Conservation (phyloP, 768 basidiomycete genomes). For the Pulveroboletus ravenelii region DNA sequence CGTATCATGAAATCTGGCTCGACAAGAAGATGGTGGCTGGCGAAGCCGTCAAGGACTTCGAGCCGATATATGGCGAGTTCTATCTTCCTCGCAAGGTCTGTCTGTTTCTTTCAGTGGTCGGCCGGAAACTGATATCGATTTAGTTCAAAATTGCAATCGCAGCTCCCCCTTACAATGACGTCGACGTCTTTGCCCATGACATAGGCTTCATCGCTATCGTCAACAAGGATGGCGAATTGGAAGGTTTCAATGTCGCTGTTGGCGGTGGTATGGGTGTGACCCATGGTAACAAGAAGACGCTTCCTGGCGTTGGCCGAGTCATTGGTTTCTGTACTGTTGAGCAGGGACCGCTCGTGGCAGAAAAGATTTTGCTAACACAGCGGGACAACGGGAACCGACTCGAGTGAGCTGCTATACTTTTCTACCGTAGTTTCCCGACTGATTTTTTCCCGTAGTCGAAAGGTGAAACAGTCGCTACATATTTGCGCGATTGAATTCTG, state of each 20-base stretch:
- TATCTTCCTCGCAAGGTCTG: constrained; percentile 92
- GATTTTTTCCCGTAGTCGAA: constrained; percentile 41
- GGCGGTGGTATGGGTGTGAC: constrained; percentile 99
- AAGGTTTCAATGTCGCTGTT: constrained; percentile 89
- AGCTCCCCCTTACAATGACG: constrained; percentile 93
- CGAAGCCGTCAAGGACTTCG: constrained; percentile 88
- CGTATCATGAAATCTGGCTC: constrained; percentile 99
- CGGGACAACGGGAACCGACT: constrained; percentile 92
- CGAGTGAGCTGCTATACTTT: constrained; percentile 55
- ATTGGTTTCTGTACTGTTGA: constrained; percentile 92
- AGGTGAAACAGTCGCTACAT: constrained; percentile 34
- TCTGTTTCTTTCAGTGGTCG: constrained; percentile 1
- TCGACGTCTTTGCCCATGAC: constrained; percentile 94
- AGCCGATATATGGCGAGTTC: constrained; percentile 96
- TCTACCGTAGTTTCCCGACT: not conserved
- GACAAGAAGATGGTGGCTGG: constrained; percentile 96
- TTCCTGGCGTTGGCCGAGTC: constrained; percentile 81
- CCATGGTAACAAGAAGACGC: constrained; percentile 98
- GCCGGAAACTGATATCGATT: not conserved
- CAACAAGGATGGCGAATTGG: constrained; percentile 65
- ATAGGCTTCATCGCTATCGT: constrained; percentile 95
- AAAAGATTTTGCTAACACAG: constrained; percentile 91
- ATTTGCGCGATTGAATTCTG: constrained; percentile 6
- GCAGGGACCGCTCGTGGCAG: constrained; percentile 81
- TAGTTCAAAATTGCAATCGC: constrained; percentile 98